Conservation (phyloP, 495 filamentous ascomycete genomes). For the Parathielavia hyrcaniae region DNA sequence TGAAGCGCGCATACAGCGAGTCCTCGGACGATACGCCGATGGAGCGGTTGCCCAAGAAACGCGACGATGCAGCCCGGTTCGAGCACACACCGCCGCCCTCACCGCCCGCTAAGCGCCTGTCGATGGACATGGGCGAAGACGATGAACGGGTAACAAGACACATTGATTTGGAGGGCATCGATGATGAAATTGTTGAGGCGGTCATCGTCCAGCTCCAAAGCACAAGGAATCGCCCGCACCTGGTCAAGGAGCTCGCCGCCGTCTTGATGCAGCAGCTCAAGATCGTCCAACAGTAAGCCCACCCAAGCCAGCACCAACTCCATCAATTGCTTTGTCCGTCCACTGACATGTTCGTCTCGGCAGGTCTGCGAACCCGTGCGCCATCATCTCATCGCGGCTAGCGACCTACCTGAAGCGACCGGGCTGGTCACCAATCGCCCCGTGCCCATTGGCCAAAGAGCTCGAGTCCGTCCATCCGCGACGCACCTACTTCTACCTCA, state of each 20-base stretch:
- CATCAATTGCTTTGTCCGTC: slow-evolving; percentile 13
- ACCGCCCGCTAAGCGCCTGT: slow-evolving; percentile 41
- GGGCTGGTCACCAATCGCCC: slow-evolving; percentile 68
- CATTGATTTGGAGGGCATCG: slow-evolving; percentile 83
- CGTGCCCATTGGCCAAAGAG: slow-evolving; percentile 87
- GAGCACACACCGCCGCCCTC: slow-evolving; percentile 78
- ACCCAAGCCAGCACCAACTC: neutral
- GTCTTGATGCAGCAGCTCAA: slow-evolving; percentile 69
- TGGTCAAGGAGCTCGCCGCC: slow-evolving; percentile 88
- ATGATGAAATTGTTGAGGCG: slow-evolving; percentile 89
- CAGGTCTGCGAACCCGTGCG: slow-evolving; percentile 92
- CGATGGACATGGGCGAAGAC: slow-evolving; percentile 41
- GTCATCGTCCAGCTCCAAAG: slow-evolving; percentile 87
- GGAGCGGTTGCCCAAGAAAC: slow-evolving; percentile 43
- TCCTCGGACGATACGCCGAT: slow-evolving; percentile 45
- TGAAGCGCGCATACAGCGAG: slow-evolving; percentile 71
- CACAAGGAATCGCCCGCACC: slow-evolving; percentile 85
- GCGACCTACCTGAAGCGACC: slow-evolving; percentile 81
- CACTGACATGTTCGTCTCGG: slow-evolving; percentile 32
- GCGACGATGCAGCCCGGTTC: slow-evolving; percentile 52
- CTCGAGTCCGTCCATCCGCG: slow-evolving; percentile 86
- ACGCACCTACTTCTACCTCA: slow-evolving; percentile 93
- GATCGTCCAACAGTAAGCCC: slow-evolving; percentile 81
- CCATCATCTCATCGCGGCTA: slow-evolving; percentile 88
- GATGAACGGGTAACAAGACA: slow-evolving; percentile 37